Evolutionary conservation across 805 yeast species (phyloP).

Genomic region (Torulaspora microellipsoides): DNA sequence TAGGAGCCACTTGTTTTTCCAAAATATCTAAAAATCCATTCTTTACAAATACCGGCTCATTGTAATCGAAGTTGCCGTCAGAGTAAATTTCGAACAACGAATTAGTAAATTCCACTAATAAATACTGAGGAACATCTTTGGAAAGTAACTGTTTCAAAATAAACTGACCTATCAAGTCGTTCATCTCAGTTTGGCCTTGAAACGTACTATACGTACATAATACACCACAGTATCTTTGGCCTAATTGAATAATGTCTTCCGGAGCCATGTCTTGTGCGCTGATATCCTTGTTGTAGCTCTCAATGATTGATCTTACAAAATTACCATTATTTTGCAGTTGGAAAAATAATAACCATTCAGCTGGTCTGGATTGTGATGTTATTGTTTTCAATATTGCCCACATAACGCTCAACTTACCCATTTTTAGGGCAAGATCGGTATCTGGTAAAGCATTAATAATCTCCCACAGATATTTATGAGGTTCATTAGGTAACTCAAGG

Average conservation of each 20-base stretch:
- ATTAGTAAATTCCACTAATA: constrained; percentile 58
- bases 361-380: constrained; percentile 12
- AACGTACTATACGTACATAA: constrained; percentile 47
- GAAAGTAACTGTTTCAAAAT: constrained; percentile 34
- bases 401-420: constrained; percentile 39
- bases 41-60: constrained; percentile 58
- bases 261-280: constrained; percentile 11
- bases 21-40: constrained; percentile 45
- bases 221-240: constrained; percentile 42
- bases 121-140: constrained; percentile 32
- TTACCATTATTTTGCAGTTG: constrained; percentile 24
- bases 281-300: constrained; percentile 16
- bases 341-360: constrained; percentile 12
- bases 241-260: constrained; percentile 37
- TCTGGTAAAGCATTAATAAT: constrained; percentile 13
- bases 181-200: constrained; percentile 43
- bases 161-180: constrained; percentile 44
- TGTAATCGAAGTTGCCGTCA: constrained; percentile 65
- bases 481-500: constrained; percentile 18
- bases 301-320: constrained; percentile 25
- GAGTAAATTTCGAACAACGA: constrained; percentile 73
- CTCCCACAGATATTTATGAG: constrained; percentile 18
- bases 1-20: constrained; percentile 38
- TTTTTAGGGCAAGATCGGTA: constrained; percentile 29
- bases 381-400: constrained; percentile 40